A percentile compares a stretch with the other conserved stretches of the same genome.
Evolutionary conservation across 1,284 basidiomycete species (phyloP).

Genomic region (Marasmius oreades): DNA sequence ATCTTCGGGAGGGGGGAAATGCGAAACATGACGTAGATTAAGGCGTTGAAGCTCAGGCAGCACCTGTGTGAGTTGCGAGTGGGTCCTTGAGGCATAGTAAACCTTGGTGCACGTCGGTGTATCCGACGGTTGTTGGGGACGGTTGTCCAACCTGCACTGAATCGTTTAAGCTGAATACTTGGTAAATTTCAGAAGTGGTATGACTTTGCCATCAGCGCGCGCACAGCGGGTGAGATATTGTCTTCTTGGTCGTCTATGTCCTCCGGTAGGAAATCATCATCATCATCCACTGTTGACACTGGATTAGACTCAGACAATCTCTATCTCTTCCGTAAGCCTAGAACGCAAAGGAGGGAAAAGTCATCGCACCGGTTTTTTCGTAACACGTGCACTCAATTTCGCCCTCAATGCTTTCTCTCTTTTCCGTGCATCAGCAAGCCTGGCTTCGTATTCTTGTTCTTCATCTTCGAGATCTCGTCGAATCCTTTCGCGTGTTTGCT

Average conservation of each 20-base stretch:
- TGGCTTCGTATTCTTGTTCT: conserved; percentile 60
- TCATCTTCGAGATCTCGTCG: conserved; percentile 62
- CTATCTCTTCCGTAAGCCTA: background rate
- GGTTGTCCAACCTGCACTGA: conserved; percentile 25
- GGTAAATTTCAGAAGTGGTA: conserved; percentile 9
- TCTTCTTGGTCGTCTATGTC: conserved; percentile 38
- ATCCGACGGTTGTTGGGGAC: conserved; percentile 30
- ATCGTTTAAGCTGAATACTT: conserved; percentile 2
- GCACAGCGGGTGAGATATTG: conserved; percentile 76
- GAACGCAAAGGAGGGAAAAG: background rate
- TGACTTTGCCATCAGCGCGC: conserved; percentile 80
- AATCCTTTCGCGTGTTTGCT: conserved; percentile 67
- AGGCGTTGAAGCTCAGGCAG: conserved; percentile 83
- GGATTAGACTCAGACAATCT: background rate
- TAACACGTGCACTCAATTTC: conserved; percentile 51
- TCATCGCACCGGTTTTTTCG: conserved; percentile 55
- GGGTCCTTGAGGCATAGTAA: conserved; percentile 92
- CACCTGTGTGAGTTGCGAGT: conserved; percentile 92
- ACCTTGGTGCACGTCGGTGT: conserved; percentile 76
- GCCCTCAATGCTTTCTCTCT: conserved; percentile 58
- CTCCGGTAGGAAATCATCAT: conserved; percentile 67
- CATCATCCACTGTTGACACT: conserved; percentile 26
- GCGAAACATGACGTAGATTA: conserved; percentile 27
- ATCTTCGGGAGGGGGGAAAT: background rate
- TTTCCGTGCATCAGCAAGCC: conserved; percentile 57